phyloP scores from a whole-genome alignment of 1,284 basidiomycete species.

The Earliella scabrosa region DNA sequence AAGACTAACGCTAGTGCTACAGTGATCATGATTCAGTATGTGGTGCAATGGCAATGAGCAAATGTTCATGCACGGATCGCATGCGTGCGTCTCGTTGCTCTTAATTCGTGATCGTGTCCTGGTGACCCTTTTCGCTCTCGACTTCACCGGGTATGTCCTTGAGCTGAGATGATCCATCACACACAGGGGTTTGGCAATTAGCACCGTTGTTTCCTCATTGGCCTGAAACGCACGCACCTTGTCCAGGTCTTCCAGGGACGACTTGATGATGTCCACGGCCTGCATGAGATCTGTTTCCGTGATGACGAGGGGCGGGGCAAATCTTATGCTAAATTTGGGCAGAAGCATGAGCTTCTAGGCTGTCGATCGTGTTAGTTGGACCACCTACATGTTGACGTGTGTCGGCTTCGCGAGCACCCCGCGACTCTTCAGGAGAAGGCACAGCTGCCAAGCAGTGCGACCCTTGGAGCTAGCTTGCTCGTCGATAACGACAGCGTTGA shows the following conservation, averaged over 20 bases:
- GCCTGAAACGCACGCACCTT: constrained; percentile 49
- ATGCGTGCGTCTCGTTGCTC: background rate
- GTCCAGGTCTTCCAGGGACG: constrained; percentile 85
- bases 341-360: constrained; percentile 3
- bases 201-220: constrained; percentile 2
- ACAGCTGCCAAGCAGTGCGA: constrained; percentile 94
- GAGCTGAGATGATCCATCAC: constrained; percentile 43
- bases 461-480: constrained; percentile 78
- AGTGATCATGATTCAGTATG: background rate
- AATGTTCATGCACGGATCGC: background rate
- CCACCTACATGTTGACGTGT: constrained; percentile 83
- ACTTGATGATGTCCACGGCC: constrained; percentile 78
- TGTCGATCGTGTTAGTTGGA: background rate
- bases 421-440: constrained; percentile 88
- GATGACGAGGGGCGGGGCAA: constrained; percentile 95
- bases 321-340: constrained; percentile 72
- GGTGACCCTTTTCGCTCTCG: constrained; percentile 58
- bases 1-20: constrained; percentile 4
- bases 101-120: constrained; percentile 44
- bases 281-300: constrained; percentile 81
- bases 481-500: constrained; percentile 96
- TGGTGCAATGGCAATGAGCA: background rate
- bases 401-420: constrained; percentile 96
- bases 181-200: constrained; percentile 7
- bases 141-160: constrained; percentile 76